A percentile compares a stretch with the other conserved stretches of the same genome.
Evolutionary conservation across 1,284 basidiomycete species (phyloP).

Genomic region (Flammula alnicola): DNA sequence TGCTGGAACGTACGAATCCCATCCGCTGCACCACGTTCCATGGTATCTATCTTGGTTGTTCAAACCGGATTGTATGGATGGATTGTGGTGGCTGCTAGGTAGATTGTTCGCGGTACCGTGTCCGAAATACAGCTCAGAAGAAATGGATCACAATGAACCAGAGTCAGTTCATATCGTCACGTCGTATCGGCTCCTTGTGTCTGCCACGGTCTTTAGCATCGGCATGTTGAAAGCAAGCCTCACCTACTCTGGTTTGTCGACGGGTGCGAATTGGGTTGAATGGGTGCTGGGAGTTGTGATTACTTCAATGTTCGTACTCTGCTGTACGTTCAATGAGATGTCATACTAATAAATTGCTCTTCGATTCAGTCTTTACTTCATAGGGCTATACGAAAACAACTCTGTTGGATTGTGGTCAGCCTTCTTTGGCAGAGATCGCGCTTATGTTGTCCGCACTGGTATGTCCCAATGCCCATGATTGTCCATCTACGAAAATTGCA

Average conservation of each 20-base stretch:
- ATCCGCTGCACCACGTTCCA: neutral
- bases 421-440: conserved; percentile 5
- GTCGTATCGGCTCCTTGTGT: conserved; percentile 8
- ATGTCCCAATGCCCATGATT: neutral
- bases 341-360: neutral
- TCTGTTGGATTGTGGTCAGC: neutral
- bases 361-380: neutral
- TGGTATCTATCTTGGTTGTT: conserved; percentile 1
- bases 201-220: conserved; percentile 2
- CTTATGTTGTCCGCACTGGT: conserved; percentile 1
- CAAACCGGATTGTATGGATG: conserved; percentile 3
- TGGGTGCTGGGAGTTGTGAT: conserved; percentile 11
- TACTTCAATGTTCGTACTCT: neutral
- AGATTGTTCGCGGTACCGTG: neutral
- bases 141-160: neutral
- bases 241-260: neutral
- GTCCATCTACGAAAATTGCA: neutral
- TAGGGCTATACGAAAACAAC: conserved; percentile 8
- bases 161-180: neutral
- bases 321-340: neutral
- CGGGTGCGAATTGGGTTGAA: conserved; percentile 6
- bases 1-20: neutral
- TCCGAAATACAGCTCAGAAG: neutral
- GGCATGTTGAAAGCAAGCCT: conserved; percentile 4
- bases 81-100: neutral